phyloP scores from a whole-genome alignment of 2,329 filamentous ascomycete species.

The Bretziella fagacearum region DNA sequence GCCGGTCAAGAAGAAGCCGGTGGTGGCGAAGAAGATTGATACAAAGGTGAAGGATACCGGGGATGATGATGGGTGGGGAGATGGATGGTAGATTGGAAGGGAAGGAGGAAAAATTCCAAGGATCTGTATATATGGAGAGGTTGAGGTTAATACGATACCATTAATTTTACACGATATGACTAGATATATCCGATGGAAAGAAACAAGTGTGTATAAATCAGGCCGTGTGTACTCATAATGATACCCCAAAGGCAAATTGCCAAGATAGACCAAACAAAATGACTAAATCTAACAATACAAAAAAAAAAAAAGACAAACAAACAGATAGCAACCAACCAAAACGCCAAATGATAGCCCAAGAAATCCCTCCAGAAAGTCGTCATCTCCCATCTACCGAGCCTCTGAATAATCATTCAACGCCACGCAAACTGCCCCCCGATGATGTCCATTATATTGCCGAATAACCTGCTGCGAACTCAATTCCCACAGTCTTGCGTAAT shows the following conservation, averaged over 20 bases:
- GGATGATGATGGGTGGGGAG: slow-evolving; percentile 49
- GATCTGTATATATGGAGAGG: not conserved
- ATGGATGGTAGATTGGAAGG: slow-evolving; percentile 43
- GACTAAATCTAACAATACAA: not conserved
- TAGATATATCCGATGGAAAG: too few species aligned
- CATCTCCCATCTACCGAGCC: slow-evolving; percentile 19
- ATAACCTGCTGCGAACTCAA: slow-evolving; percentile 75
- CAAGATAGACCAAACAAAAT: too few species aligned
- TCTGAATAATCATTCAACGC: slow-evolving; percentile 75
- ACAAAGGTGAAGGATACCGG: slow-evolving; percentile 44
- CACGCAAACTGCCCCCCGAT: slow-evolving; percentile 80
- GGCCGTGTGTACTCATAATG: too few species aligned
- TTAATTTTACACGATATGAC: not conserved
- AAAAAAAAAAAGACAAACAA: not conserved
- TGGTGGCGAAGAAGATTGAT: slow-evolving; percentile 47
- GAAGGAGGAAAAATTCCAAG: too few species aligned
- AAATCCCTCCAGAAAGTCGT: not conserved
- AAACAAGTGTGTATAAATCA: too few species aligned
- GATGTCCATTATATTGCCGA: slow-evolving; percentile 87
- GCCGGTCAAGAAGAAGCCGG: slow-evolving; percentile 17
- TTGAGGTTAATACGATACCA: not conserved
- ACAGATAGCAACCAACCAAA: not conserved
- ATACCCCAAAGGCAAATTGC: too few species aligned
- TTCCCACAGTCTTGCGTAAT: slow-evolving; percentile 87
- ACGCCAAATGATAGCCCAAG: not conserved